These are phyloP conservation scores for Kodamaea laetipori DNA, from an alignment of 805 yeast genomes.

Conservation along the genomic window DNA sequence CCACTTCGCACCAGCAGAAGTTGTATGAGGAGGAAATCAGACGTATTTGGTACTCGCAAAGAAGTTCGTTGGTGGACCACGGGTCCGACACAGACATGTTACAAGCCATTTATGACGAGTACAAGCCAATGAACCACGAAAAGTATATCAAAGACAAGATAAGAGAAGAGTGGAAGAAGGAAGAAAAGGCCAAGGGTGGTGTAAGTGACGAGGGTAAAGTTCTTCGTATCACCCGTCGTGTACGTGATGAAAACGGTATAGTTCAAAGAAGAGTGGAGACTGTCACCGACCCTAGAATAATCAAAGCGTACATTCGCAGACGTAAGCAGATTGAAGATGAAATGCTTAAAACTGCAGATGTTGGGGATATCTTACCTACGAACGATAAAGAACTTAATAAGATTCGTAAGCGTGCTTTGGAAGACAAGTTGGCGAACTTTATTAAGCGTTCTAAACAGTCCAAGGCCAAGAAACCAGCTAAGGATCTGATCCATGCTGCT, in stretches of 20 bases:
- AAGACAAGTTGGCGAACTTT: slow-evolving; percentile 80
- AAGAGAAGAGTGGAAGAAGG: slow-evolving; percentile 38
- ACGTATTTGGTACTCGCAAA: slow-evolving; percentile 88
- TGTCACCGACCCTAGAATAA: slow-evolving; percentile 82
- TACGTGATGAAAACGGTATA: slow-evolving; percentile 81
- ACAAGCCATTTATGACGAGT: slow-evolving; percentile 38
- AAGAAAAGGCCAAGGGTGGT: slow-evolving; percentile 31
- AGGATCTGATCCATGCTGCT: slow-evolving; percentile 40
- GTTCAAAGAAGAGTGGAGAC: slow-evolving; percentile 79
- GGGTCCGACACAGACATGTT: slow-evolving; percentile 39
- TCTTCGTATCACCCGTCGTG: slow-evolving; percentile 67
- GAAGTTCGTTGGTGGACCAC: slow-evolving; percentile 50
- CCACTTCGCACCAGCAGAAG: slow-evolving; percentile 69
- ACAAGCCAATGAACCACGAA: slow-evolving; percentile 37
- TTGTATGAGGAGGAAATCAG: slow-evolving; percentile 88
- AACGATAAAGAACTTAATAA: slow-evolving; percentile 82
- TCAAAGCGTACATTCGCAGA: slow-evolving; percentile 77
- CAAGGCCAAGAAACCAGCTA: slow-evolving; percentile 34
- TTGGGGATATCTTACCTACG: slow-evolving; percentile 73
- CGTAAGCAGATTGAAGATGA: slow-evolving; percentile 65
- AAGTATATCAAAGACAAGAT: slow-evolving; percentile 35
- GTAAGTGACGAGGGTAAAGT: slow-evolving; percentile 26
- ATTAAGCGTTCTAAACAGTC: slow-evolving; percentile 58
- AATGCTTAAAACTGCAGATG: slow-evolving; percentile 56
- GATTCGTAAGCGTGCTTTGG: slow-evolving; percentile 72